Evolutionary conservation across 2,329 filamentous ascomycete genomes (phyloP).

Genomic region (Amauroascus verrucosus): DNA sequence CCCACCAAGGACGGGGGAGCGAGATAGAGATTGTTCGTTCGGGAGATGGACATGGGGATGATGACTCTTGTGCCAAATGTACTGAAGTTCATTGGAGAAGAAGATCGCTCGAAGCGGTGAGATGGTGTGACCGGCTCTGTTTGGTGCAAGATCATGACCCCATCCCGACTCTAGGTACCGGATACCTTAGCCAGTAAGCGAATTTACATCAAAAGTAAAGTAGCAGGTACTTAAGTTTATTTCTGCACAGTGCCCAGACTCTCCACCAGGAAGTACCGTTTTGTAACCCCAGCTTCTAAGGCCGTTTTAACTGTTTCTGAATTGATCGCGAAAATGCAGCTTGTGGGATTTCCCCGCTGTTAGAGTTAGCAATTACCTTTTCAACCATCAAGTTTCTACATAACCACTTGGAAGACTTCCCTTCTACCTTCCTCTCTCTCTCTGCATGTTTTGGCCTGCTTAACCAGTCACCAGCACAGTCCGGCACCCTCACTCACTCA

Average conservation of each 20-base stretch:
- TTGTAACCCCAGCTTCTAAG: neutral
- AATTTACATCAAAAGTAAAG: neutral
- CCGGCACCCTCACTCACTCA: neutral
- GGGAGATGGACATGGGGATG: neutral
- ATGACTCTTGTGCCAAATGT: neutral
- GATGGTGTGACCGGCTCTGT: conserved; percentile 6
- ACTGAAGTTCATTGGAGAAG: conserved; percentile 5
- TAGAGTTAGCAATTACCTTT: conserved; percentile 1
- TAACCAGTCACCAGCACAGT: neutral
- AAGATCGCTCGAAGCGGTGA: conserved; percentile 5
- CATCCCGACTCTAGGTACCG: conserved; percentile 2
- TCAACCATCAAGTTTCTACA: neutral
- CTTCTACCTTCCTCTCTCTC: neutral
- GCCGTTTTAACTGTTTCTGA: neutral
- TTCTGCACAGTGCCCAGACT: neutral
- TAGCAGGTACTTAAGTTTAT: neutral
- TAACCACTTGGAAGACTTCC: too few relatives aligned
- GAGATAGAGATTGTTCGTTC: neutral
- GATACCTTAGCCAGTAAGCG: neutral
- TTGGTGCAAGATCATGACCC: neutral
- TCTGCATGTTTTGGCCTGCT: neutral
- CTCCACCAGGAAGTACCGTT: neutral
- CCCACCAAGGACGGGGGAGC: too few relatives aligned
- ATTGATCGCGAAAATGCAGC: neutral
- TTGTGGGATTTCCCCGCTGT: neutral